Percentiles rank a stretch among this genome's conserved stretches.
These are phyloP conservation scores for Petunia secreta DNA, from an alignment of 257 asterid genomes.

Conservation along the genomic window DNA sequence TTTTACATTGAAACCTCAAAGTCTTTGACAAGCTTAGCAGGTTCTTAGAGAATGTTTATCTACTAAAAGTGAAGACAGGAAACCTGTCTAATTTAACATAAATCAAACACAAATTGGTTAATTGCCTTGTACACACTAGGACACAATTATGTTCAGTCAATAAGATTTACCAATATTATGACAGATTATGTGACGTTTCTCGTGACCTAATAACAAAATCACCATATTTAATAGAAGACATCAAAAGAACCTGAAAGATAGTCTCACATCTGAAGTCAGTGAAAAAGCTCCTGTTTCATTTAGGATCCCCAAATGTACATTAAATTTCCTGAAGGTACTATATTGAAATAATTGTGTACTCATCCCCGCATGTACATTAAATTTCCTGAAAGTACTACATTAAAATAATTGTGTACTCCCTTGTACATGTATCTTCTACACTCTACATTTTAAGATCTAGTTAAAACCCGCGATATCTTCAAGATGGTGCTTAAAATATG, in stretches of 20 bases:
- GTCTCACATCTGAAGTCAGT: no score
- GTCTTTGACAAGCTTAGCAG: slow-evolving; percentile 10
- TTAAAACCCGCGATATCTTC: neutral
- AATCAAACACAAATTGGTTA: neutral
- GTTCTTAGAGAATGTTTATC: neutral
- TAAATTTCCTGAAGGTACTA: no score
- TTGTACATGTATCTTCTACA: neutral
- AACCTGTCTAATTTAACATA: neutral
- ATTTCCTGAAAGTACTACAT: neutral
- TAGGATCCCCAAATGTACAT: no score
- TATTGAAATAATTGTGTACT: no score
- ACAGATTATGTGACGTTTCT: neutral
- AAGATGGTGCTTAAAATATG: slow-evolving; percentile 1
- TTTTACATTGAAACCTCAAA: slow-evolving; percentile 2
- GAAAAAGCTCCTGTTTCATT: no score
- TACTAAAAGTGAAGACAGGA: neutral
- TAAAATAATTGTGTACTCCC: neutral
- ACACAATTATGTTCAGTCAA: neutral
- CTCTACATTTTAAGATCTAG: neutral
- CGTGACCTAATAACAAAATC: slow-evolving; percentile 14
- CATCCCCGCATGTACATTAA: neutral
- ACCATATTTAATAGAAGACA: neutral
- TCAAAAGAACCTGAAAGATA: neutral
- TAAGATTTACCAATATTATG: neutral
- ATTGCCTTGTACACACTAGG: neutral